Percentiles rank a stretch among this genome's conserved stretches.
These are phyloP conservation scores for Leishmania martiniquensis DNA, from an alignment of 208 protist species.

Conservation along the genomic window DNA sequence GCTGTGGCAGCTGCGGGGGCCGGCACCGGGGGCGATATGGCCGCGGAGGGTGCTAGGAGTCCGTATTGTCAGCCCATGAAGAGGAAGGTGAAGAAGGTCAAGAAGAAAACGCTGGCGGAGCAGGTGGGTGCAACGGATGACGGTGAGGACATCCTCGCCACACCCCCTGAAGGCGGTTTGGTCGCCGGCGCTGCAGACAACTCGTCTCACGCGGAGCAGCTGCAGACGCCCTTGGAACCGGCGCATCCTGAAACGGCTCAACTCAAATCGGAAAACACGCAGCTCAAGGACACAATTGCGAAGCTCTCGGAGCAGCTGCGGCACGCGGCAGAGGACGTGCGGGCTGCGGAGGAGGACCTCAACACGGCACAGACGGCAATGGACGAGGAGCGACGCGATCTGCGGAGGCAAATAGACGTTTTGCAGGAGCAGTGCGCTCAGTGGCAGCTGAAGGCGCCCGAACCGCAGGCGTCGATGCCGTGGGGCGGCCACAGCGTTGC, in stretches of 20 bases:
- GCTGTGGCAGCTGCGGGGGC: slow-evolving; percentile 1
- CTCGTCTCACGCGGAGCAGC: slow-evolving; percentile 1
- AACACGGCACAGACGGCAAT: slow-evolving; percentile 21
- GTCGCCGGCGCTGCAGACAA: slow-evolving; percentile 3
- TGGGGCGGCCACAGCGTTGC: slow-evolving; percentile 12
- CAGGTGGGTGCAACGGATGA: slow-evolving; percentile 42
- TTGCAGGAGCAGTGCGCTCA: slow-evolving; percentile 5
- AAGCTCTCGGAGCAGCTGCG: slow-evolving; percentile 48
- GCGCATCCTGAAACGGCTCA: slow-evolving; percentile 42
- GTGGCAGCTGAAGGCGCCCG: slow-evolving; percentile 3
- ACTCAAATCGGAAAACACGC: slow-evolving; percentile 56
- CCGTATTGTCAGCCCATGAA: slow-evolving; percentile 18
- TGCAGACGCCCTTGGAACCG: slow-evolving; percentile 11
- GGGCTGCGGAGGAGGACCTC: slow-evolving; percentile 35
- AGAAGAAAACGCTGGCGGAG: slow-evolving; percentile 47
- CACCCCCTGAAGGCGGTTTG: slow-evolving; percentile 5
- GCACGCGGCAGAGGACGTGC: slow-evolving; percentile 46
- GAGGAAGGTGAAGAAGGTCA: slow-evolving; percentile 64
- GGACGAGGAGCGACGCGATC: slow-evolving; percentile 38
- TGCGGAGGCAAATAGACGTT: slow-evolving; percentile 45
- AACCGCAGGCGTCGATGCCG: slow-evolving; percentile 4
- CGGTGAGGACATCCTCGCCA: slow-evolving; percentile 31
- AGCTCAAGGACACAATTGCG: slow-evolving; percentile 55
- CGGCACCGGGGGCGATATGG: slow-evolving; percentile 1
- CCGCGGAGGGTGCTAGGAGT: slow-evolving; percentile 1